Evolutionary conservation across 2,329 filamentous ascomycete species (phyloP).

Genomic region (Stagonosporopsis vannaccii): DNA sequence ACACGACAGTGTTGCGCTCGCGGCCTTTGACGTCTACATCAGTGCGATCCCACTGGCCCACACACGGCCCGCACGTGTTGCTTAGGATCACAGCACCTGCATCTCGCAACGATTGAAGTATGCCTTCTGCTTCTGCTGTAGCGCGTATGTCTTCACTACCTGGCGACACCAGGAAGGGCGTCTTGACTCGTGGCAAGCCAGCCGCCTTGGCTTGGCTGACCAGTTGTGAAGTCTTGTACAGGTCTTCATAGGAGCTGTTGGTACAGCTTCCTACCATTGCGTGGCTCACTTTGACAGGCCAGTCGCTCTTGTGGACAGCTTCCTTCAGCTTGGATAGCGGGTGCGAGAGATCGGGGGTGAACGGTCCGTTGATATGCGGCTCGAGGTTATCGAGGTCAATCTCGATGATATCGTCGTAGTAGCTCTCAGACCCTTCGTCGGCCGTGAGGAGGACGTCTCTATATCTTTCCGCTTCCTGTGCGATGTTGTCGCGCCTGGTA

Average conservation of each 20-base stretch:
- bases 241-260: slow-evolving; percentile 50
- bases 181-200: slow-evolving; percentile 38
- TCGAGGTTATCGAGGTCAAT: slow-evolving; percentile 47
- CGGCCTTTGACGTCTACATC: slow-evolving; percentile 36
- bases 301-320: slow-evolving; percentile 35
- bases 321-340: slow-evolving; percentile 42
- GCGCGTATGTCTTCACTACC: slow-evolving; percentile 48
- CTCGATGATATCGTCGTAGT: slow-evolving; percentile 48
- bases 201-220: slow-evolving; percentile 41
- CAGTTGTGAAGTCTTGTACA: slow-evolving; percentile 41
- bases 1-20: slow-evolving; percentile 45
- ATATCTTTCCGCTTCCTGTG: slow-evolving; percentile 26
- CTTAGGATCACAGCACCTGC: slow-evolving; percentile 44
- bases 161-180: slow-evolving; percentile 42
- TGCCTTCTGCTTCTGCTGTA: slow-evolving; percentile 41
- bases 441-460: slow-evolving; percentile 34
- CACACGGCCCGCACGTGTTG: slow-evolving; percentile 48
- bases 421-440: slow-evolving; percentile 40
- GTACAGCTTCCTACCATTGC: slow-evolving; percentile 48
- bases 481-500: slow-evolving; percentile 39
- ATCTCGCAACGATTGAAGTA: slow-evolving; percentile 37
- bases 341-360: slow-evolving; percentile 46
- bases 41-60: slow-evolving; percentile 47
- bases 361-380: slow-evolving; percentile 49
- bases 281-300: slow-evolving; percentile 41